Evolutionary conservation across 108 stramenopile species (phyloP).

Genomic region (Bacterosira constricta): DNA sequence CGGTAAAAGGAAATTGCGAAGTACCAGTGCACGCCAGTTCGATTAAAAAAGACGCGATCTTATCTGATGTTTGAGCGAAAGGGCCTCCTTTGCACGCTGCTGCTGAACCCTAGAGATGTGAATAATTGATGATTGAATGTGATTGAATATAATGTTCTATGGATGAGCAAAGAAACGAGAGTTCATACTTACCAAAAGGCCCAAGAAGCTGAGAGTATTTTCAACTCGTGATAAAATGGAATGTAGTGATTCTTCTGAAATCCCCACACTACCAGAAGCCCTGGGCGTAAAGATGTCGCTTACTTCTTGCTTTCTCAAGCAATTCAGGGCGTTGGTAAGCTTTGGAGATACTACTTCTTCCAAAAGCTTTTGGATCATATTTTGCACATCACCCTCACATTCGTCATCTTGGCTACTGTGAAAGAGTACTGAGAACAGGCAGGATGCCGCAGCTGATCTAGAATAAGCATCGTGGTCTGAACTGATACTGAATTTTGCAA

Average conservation of each 20-base stretch:
- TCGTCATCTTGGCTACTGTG: conserved; percentile 12
- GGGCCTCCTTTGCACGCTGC: conserved; percentile 64
- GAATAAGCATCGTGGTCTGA: conserved; percentile 43
- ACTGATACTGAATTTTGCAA: conserved; percentile 41
- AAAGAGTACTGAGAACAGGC: conserved; percentile 50
- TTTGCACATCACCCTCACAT: neutral
- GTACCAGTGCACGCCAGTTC: conserved; percentile 59
- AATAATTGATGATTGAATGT: neutral
- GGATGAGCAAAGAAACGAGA: neutral
- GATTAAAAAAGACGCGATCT: conserved; percentile 61
- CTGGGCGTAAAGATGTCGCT: conserved; percentile 6
- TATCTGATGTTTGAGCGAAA: conserved; percentile 53
- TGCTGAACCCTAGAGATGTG: conserved; percentile 42
- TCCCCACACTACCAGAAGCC: conserved; percentile 1
- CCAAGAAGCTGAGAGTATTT: conserved; percentile 34
- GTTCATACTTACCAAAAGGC: conserved; percentile 34
- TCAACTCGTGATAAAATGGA: conserved; percentile 16
- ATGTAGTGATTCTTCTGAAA: neutral
- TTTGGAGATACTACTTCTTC: conserved; percentile 11
- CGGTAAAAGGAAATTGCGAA: conserved; percentile 36
- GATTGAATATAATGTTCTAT: neutral
- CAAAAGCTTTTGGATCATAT: conserved; percentile 9
- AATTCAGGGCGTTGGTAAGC: conserved; percentile 16
- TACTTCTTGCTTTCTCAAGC: conserved; percentile 1
- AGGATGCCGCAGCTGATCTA: conserved; percentile 63